Conservation (phyloP, 257 asterid species). For the Solanum medicagineum region DNA sequence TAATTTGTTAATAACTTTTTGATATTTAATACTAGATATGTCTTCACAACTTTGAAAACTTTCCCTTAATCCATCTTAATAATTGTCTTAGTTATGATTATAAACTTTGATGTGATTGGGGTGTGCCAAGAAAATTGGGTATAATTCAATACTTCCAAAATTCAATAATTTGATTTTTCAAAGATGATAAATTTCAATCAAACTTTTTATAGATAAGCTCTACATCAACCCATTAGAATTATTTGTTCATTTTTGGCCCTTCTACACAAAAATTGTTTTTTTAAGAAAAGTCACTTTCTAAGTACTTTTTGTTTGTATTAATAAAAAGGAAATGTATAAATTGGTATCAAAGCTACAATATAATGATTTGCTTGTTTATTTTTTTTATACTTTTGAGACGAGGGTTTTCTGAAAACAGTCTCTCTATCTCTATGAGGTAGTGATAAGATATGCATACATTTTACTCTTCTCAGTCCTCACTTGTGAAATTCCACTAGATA, state of each 20-base stretch:
- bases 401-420: fast-evolving
- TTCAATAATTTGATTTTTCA: not conserved
- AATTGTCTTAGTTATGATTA: not conserved
- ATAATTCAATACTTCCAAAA: not conserved
- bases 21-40: not conserved
- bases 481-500: no score
- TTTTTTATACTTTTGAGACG: no score
- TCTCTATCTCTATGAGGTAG: no score
- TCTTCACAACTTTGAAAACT: no score
- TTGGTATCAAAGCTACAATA: not conserved
- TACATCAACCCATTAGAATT: not conserved
- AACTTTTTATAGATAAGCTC: not conserved
- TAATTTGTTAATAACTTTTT: not conserved
- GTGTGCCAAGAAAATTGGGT: not conserved
- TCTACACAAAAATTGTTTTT: no score
- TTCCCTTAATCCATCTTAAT: not conserved
- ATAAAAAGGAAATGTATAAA: no score
- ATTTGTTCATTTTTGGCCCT: not conserved
- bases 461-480: no score
- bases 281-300: not conserved
- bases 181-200: not conserved
- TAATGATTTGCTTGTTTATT: no score
- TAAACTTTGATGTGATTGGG: not conserved
- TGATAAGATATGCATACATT: no score
- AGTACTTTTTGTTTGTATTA: not conserved